phyloP scores from a whole-genome alignment of 805 yeast genomes.

The Ogataea saltuana region DNA sequence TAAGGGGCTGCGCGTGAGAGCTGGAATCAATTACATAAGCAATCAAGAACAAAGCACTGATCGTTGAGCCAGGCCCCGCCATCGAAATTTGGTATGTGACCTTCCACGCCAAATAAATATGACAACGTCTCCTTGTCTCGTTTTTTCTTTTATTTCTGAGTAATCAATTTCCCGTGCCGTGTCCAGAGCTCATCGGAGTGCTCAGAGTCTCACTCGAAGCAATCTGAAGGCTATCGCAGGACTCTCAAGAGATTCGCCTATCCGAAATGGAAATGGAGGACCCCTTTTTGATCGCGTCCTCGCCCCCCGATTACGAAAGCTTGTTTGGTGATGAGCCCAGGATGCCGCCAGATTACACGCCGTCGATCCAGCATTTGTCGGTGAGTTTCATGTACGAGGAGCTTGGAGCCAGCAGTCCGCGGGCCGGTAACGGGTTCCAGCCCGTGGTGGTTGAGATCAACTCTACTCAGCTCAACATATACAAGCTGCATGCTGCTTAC shows the following conservation, averaged over 20 bases:
- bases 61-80: too few relatives aligned
- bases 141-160: too few relatives aligned
- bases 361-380: slow-evolving; percentile 30
- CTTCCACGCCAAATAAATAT: too few relatives aligned
- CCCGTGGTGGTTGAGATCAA: slow-evolving; percentile 35
- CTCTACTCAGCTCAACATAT: slow-evolving; percentile 35
- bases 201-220: too few relatives aligned
- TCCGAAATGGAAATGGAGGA: too few relatives aligned
- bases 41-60: not conserved
- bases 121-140: too few relatives aligned
- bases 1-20: not conserved
- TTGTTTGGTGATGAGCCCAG: slow-evolving; percentile 1
- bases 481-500: slow-evolving; percentile 18
- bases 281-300: too few relatives aligned
- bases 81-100: too few relatives aligned
- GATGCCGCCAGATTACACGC: slow-evolving; percentile 26
- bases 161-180: too few relatives aligned
- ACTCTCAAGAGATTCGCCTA: too few relatives aligned
- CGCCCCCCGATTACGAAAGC: slow-evolving; percentile 9
- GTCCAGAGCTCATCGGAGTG: too few relatives aligned
- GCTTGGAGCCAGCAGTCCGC: not conserved
- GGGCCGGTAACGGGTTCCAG: slow-evolving; percentile 5
- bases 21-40: not conserved
- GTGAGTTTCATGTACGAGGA: slow-evolving; percentile 25
- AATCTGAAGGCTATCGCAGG: too few relatives aligned